Evolutionary conservation across 2,329 filamentous ascomycete genomes (phyloP), one percentile per base, ranked within the genome.

Genomic region (Alternaria alternata): DNA sequence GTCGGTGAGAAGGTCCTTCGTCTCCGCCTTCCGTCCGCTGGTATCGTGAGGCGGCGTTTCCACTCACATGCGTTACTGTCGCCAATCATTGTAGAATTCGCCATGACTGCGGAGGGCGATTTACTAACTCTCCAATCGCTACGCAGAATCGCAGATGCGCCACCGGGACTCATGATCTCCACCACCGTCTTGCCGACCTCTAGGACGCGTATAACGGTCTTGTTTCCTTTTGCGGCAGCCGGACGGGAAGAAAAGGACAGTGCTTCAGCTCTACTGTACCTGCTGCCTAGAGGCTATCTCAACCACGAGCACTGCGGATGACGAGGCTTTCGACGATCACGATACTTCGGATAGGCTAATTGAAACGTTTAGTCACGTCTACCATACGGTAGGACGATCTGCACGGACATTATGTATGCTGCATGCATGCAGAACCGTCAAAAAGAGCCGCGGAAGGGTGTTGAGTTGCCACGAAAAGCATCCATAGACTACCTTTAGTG

Each of bases 271-370:
- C 38, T 32, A 47, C 51, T 18, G 12, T 53, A 47, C 49, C 61
- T 69, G 65, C 57, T 68, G 68, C 66, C 65, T 67, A 64, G 60
- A 65, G 53, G 48, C 64, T 60, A 51, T 56, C 60, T 61, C 54
- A 55, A 68, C 63, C 49, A 64, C 55, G 34, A 36, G 47, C 52
- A 52, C 46, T 52, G 24, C 47, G 36, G 28, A 52, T 54, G 16
- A 52, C 42, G 39, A 51, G 24, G 51, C 55, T 56, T 54, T 49
- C 41, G 51, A 39, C 30, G 36, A 30, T 54, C 28, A 51, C 51
- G 30, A 53, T 39, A 54, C 36, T 43, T 41, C 32, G 41, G 11
- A 53, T 38, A 41, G 41, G 5, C 48, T 54, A 54, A 20, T 26
- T 11, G 1, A 53, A 57, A 42, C 34, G 34, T 42, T 44, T 52